These are phyloP conservation scores for Penicillium coprophilum DNA, from an alignment of 495 filamentous ascomycete species.

Conservation along the genomic window DNA sequence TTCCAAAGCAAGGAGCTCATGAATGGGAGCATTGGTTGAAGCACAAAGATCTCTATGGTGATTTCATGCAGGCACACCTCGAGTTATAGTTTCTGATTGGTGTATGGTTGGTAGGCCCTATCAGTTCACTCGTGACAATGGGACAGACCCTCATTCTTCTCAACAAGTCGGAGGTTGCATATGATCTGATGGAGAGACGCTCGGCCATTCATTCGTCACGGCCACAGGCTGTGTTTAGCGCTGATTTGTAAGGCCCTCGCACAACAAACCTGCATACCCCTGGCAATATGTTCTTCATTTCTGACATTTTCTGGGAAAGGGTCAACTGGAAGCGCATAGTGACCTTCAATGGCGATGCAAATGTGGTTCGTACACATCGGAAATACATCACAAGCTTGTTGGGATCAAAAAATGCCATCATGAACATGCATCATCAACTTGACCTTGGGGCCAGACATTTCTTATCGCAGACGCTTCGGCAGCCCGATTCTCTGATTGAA, in stretches of 20 bases:
- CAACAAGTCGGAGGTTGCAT: constrained; percentile 40
- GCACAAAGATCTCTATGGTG: constrained; percentile 51
- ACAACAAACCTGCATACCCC: too few relatives aligned
- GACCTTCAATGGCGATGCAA: too few relatives aligned
- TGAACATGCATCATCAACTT: too few relatives aligned
- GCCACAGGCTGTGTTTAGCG: constrained; percentile 34
- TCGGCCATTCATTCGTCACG: constrained; percentile 43
- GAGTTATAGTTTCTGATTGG: not conserved
- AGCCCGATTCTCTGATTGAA: too few relatives aligned
- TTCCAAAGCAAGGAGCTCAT: constrained; percentile 38
- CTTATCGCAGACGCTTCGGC: too few relatives aligned
- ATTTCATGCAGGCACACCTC: not conserved
- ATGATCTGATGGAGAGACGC: constrained; percentile 47
- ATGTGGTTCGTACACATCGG: too few relatives aligned
- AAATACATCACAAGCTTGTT: too few relatives aligned
- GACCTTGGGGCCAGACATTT: too few relatives aligned
- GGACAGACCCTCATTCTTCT: constrained; percentile 50
- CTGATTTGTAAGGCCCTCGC: constrained; percentile 29
- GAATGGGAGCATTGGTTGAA: constrained; percentile 52
- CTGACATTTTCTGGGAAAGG: too few relatives aligned
- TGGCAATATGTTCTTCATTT: too few relatives aligned
- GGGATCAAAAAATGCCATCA: too few relatives aligned
- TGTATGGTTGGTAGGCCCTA: constrained; percentile 26
- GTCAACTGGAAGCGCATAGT: too few relatives aligned
- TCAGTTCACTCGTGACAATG: constrained; percentile 50